Evolutionary conservation across 2,329 filamentous ascomycete genomes (phyloP).

Genomic region (Pseudogymnoascus sp.): DNA sequence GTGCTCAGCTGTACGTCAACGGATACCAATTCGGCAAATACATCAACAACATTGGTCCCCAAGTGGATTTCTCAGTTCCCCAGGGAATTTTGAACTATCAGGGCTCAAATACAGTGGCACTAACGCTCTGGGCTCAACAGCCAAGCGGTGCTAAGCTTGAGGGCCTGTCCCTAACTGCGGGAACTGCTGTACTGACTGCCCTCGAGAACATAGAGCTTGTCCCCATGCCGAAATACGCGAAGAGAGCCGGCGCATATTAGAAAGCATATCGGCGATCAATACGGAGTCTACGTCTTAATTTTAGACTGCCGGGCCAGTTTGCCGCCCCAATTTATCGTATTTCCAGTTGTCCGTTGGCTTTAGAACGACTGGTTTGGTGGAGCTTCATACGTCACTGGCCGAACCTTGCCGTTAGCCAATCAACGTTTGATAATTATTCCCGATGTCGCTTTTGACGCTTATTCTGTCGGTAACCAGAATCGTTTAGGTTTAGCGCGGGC

Average conservation of each 20-base stretch:
- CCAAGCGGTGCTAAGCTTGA: conserved; percentile 12
- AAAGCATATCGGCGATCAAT: background rate
- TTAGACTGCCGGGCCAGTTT: background rate
- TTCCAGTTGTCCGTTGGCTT: background rate
- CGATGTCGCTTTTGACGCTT: conserved; percentile 6
- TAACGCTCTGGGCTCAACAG: conserved; percentile 55
- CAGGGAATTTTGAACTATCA: conserved; percentile 60
- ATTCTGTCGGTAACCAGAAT: conserved; percentile 3
- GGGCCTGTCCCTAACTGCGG: conserved; percentile 7
- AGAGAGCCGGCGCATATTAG: background rate
- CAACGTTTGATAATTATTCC: background rate
- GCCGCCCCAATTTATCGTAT: background rate
- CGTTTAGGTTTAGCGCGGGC: background rate
- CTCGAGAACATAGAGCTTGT: background rate
- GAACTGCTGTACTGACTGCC: background rate
- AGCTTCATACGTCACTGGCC: background rate
- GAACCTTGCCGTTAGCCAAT: conserved; percentile 5
- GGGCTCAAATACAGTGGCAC: conserved; percentile 56
- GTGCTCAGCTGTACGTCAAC: conserved; percentile 61
- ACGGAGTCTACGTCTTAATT: background rate
- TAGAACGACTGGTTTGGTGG: background rate
- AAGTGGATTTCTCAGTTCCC: conserved; percentile 60
- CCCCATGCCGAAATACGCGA: background rate
- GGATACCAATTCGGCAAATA: conserved; percentile 58
- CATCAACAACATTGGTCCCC: conserved; percentile 61